Percentiles rank a stretch among this genome's conserved stretches.
Evolutionary conservation across 164 flowering plant genomes (phyloP).

Genomic region (Dillenia turbinata): DNA sequence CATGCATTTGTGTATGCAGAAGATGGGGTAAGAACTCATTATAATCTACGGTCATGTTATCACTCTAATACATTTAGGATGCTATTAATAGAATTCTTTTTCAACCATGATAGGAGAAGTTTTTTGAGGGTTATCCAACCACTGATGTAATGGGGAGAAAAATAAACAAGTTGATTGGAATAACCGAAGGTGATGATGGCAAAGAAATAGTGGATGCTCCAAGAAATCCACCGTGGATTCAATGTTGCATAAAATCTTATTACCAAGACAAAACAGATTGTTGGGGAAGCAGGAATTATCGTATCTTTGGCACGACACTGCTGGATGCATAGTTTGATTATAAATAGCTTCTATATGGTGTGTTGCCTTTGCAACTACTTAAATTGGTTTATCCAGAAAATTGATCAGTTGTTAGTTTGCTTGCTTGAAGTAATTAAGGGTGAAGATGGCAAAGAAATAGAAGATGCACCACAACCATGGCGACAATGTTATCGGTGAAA

Average conservation of each 20-base stretch:
- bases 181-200: conserved; percentile 18
- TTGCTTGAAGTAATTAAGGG: conserved; percentile 42
- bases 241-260: conserved; percentile 45
- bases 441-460: conserved; percentile 15
- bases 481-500: conserved; percentile 34
- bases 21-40: conserved; percentile 57
- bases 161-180: conserved; percentile 48
- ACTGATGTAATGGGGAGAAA: conserved; percentile 27
- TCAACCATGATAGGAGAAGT: conserved; percentile 32
- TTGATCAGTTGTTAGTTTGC: no score
- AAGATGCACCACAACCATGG: conserved; percentile 49
- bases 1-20: conserved; percentile 61
- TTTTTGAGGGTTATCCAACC: conserved; percentile 43
- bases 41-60: not conserved
- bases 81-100: not conserved
- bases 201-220: conserved; percentile 16
- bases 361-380: no score
- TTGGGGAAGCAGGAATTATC: conserved; percentile 44
- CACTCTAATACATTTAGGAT: not conserved
- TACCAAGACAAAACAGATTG: conserved; percentile 28
- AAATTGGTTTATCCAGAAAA: no score
- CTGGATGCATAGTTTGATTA: conserved; percentile 10
- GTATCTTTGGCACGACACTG: conserved; percentile 42
- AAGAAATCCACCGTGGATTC: conserved; percentile 64
- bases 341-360: not conserved